Base-by-base conservation (phyloP, 2,329 filamentous ascomycete genomes). In the Fusarium penzigii region DNA sequence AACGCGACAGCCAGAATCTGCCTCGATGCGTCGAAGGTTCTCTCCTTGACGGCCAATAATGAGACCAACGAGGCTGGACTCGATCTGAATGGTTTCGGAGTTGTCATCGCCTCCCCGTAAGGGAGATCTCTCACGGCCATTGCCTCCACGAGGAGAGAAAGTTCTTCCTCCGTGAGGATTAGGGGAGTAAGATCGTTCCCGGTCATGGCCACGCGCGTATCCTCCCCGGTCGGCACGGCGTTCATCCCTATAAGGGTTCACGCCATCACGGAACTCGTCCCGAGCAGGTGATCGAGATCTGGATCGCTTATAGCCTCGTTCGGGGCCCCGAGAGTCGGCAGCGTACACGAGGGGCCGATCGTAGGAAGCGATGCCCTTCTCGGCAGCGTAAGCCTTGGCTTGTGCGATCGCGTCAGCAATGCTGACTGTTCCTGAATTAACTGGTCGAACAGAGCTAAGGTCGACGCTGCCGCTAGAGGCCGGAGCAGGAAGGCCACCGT, bases 1-100 rank as follows among this genome's bases (percentile, higher is more conserved):
- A 25, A 96, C 91, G 53, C 92, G 82, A 63, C 91, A 92, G 48
- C 85, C 85, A 44, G 88, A 91, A 63, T 95, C 90, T 42, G 83
- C 78, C 72, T 96, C 92, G 59, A 96, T 90, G 52, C 90, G 86
- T 61, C 90, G 82, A 41, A 96, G 77, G 63, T 95, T 96, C 74
- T 96, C 92, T 61, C 92, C 92, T 67, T 92, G 89, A 54, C 92
- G 85, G 48, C 92, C 92, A 67, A 96, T 96, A 65, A 96, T 95
- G 34, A 96, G 78, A 40, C 92, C 92, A 46, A 96, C 92, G 44
- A 96, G 80, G 64, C 86, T 89, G 17, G 90, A 91, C 68, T 96
- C 91, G 65, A 96, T 91, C 64, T 88, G 83, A 61, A 96, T 92
- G 20, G 87, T 89, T 74, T 96, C 92, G 20, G 83, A 82, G 65